Conservation (phyloP, 441 rosid species). For the Pelargonium exstipulatum region DNA sequence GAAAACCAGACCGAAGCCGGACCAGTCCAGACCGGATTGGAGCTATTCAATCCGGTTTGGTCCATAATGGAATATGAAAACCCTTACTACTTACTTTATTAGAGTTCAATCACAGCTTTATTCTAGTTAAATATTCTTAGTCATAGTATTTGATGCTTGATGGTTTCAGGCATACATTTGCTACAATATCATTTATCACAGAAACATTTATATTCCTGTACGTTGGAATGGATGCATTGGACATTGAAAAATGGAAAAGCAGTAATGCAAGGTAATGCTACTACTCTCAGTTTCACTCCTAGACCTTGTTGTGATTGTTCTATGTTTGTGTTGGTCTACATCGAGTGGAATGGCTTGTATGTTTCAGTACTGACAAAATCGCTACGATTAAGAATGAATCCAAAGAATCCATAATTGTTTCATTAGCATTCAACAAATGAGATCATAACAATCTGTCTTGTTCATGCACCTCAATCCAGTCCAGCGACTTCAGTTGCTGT, state of each 20-base stretch:
- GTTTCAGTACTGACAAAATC: no score
- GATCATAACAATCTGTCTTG: conserved; percentile 15
- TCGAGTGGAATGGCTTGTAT: background rate
- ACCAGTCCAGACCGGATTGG: no score
- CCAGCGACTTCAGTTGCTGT: conserved; percentile 41
- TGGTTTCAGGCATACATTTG: conserved; percentile 9
- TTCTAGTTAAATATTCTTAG: background rate
- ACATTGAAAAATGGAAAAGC: background rate
- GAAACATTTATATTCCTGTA: conserved; percentile 9
- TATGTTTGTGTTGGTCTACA: background rate
- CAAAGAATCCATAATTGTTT: background rate
- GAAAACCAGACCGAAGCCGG: no score
- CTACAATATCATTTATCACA: conserved; percentile 5
- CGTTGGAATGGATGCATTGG: conserved; percentile 6
- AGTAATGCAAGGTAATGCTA: conserved; percentile 3
- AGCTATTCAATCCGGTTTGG: no score
- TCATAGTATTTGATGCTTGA: background rate
- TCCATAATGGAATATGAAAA: no score
- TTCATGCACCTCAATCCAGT: conserved; percentile 33
- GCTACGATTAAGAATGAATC: background rate
- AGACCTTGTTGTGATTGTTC: no score
- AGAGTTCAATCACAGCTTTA: background rate
- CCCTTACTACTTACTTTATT: no score
- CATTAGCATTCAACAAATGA: no score
- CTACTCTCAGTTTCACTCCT: background rate